phyloP scores from a whole-genome alignment of 768 basidiomycete species.

The Tulasnella sp. region DNA sequence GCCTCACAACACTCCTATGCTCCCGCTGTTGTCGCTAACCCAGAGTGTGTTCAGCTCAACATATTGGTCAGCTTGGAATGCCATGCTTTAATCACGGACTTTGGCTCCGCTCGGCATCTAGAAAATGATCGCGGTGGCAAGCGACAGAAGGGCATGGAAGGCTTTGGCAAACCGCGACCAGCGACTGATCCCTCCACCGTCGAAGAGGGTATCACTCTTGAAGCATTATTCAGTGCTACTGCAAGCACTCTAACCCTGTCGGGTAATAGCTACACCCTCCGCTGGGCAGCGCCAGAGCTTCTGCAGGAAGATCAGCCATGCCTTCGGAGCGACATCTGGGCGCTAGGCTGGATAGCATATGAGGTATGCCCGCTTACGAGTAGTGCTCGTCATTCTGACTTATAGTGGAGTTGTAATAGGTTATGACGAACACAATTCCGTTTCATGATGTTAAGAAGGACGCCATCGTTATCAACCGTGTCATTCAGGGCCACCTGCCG shows the following conservation, averaged over 20 bases:
- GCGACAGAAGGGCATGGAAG: background rate
- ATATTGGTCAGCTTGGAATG: background rate
- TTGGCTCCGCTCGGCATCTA: background rate
- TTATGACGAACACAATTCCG: background rate
- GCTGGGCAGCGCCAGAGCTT: conserved; percentile 12
- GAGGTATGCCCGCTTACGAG: too few relatives aligned
- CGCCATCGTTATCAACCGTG: background rate
- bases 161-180: background rate
- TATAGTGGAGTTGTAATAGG: too few relatives aligned
- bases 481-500: too few relatives aligned
- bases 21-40: background rate
- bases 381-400: too few relatives aligned
- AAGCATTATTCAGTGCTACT: background rate
- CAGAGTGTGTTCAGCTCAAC: background rate
- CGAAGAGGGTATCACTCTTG: background rate
- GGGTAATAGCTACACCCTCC: background rate
- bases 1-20: background rate
- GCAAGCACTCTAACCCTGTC: background rate
- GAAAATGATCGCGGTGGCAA: background rate
- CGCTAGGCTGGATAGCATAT: background rate
- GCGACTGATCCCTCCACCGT: background rate
- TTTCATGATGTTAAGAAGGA: background rate
- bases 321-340: conserved; percentile 14
- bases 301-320: background rate
- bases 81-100: background rate